A percentile compares a stretch with the other conserved stretches of the same genome.
These are phyloP conservation scores for Trypanosoma congolense DNA, from an alignment of 208 protist genomes.

Conservation along the genomic window DNA sequence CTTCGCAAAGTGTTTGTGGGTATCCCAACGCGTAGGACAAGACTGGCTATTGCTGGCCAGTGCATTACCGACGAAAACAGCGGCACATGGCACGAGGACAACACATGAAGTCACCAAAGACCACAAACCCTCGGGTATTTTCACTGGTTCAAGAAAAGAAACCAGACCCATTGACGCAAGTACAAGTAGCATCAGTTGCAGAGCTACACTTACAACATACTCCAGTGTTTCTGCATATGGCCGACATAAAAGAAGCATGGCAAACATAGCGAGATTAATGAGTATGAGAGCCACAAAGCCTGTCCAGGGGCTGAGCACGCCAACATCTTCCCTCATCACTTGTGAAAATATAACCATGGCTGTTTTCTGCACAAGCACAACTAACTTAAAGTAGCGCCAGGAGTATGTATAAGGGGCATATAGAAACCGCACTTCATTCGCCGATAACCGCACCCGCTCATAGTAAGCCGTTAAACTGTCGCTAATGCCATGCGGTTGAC, in stretches of 20 bases:
- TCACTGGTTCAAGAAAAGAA: neutral
- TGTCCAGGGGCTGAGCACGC: constrained; percentile 11
- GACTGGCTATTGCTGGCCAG: constrained; percentile 1
- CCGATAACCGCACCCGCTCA: constrained; percentile 19
- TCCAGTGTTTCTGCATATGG: constrained; percentile 17
- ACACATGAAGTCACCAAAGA: constrained; percentile 17
- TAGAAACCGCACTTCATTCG: constrained; percentile 28
- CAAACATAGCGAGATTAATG: constrained; percentile 3
- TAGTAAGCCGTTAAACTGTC: constrained; percentile 4
- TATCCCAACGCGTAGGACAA: neutral
- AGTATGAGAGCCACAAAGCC: constrained; percentile 17
- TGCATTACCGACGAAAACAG: constrained; percentile 1
- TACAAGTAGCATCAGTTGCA: constrained; percentile 15
- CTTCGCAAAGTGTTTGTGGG: neutral
- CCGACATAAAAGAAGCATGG: constrained; percentile 11
- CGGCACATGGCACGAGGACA: constrained; percentile 11
- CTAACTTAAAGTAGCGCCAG: constrained; percentile 25
- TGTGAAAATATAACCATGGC: constrained; percentile 18
- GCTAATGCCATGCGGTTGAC: neutral
- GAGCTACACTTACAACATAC: constrained; percentile 20
- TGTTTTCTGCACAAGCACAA: constrained; percentile 26
- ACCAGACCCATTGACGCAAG: constrained; percentile 16
- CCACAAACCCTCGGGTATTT: constrained; percentile 5
- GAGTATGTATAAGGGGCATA: constrained; percentile 20
- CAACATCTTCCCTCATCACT: constrained; percentile 11